phyloP scores from a whole-genome alignment of 2,329 filamentous ascomycete genomes.

The Arthrobotrys sinensis region DNA sequence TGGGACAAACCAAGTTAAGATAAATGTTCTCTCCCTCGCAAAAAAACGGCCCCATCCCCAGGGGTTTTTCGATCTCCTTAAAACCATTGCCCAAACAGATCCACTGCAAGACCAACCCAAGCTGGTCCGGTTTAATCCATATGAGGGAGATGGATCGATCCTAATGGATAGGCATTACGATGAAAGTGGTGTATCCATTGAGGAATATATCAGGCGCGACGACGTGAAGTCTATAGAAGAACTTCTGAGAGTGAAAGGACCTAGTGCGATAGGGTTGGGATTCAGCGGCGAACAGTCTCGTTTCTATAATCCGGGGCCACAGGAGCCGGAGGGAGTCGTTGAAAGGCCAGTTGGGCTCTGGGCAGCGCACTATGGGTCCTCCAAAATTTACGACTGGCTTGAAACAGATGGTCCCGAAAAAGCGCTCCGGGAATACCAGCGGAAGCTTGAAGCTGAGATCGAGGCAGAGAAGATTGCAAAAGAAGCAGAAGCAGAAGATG shows the following conservation, averaged over 20 bases:
- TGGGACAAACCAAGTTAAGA: slow-evolving; percentile 72
- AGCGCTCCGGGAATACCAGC: slow-evolving; percentile 66
- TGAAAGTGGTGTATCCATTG: no score
- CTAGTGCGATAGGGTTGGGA: no score
- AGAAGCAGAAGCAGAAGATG: slow-evolving; percentile 4
- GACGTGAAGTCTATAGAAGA: no score
- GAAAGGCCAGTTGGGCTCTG: no score
- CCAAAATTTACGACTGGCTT: slow-evolving; percentile 83
- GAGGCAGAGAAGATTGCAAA: no score
- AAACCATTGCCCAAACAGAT: slow-evolving; percentile 65
- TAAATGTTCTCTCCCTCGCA: slow-evolving; percentile 73
- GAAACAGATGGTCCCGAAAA: slow-evolving; percentile 78
- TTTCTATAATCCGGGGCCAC: neutral
- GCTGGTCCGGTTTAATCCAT: no score
- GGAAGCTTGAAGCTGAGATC: neutral
- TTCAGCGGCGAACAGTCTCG: slow-evolving; percentile 67
- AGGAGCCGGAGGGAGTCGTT: no score
- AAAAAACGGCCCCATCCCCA: slow-evolving; percentile 78
- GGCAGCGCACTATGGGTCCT: slow-evolving; percentile 68
- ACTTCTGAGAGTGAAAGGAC: no score
- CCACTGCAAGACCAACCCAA: no score
- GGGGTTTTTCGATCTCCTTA: slow-evolving; percentile 67
- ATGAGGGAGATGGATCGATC: no score
- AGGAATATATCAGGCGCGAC: no score
- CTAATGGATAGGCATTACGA: no score